These are phyloP conservation scores for Camelina neglecta DNA, from an alignment of 345 rosid genomes.

Conservation along the genomic window DNA sequence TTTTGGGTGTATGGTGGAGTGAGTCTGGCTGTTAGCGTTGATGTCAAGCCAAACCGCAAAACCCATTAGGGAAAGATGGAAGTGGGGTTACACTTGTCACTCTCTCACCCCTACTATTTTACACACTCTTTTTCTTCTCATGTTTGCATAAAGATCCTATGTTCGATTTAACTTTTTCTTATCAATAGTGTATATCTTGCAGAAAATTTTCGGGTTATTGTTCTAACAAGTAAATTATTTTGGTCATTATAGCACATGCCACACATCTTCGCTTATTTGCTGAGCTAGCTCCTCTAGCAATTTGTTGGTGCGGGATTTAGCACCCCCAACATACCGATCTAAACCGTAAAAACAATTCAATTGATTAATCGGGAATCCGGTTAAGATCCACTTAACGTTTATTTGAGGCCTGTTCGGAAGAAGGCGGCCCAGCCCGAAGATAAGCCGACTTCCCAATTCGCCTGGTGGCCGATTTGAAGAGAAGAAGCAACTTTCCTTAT, in stretches of 20 bases:
- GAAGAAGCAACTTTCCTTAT: too few relatives aligned
- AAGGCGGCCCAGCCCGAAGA: too few relatives aligned
- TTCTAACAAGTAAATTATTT: conserved; percentile 3
- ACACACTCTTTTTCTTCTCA: conserved; percentile 33
- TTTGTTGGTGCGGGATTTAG: too few relatives aligned
- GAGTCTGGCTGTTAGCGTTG: conserved; percentile 86
- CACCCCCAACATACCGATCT: too few relatives aligned
- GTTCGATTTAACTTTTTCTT: too few relatives aligned
- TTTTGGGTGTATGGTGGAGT: conserved; percentile 48
- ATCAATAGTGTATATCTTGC: neutral
- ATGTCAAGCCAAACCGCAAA: conserved; percentile 80
- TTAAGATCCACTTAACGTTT: too few relatives aligned
- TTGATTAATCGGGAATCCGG: too few relatives aligned
- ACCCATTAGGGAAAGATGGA: conserved; percentile 44
- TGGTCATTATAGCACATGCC: neutral
- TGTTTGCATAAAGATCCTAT: conserved; percentile 20
- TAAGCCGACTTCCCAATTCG: too few relatives aligned
- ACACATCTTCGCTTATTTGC: neutral
- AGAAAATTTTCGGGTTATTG: neutral
- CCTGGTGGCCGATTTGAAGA: too few relatives aligned
- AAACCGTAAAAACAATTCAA: too few relatives aligned
- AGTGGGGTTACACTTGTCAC: conserved; percentile 87
- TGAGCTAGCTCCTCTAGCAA: neutral
- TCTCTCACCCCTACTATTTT: conserved; percentile 60
- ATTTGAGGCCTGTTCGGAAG: too few relatives aligned